phyloP scores from a whole-genome alignment of 2,329 filamentous ascomycete species.

The Immersiporthe knoxdaviesiana region DNA sequence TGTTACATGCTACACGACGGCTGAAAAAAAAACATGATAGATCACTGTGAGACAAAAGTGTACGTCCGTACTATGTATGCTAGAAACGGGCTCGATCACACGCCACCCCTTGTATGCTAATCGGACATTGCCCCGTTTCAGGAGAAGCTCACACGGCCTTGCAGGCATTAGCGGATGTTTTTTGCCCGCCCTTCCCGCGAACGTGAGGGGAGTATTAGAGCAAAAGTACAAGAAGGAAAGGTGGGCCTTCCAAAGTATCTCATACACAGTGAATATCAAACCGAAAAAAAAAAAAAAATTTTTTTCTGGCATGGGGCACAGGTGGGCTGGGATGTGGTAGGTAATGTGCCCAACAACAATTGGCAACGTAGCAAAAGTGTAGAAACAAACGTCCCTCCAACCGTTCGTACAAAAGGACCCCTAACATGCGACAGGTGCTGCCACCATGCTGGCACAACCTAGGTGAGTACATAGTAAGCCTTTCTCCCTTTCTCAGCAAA shows the following conservation, averaged over 20 bases:
- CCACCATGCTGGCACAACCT: neutral
- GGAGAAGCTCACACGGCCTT: neutral
- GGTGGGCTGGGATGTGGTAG: neutral
- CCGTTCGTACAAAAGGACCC: neutral
- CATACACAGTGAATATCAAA: no score
- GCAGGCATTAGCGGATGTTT: neutral
- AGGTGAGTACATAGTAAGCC: constrained; percentile 3
- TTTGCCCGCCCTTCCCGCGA: neutral
- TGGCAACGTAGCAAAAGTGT: neutral
- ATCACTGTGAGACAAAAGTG: neutral
- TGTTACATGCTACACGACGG: neutral
- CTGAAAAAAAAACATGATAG: neutral
- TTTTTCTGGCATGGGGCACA: neutral
- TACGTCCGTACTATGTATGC: no score
- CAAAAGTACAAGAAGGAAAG: neutral
- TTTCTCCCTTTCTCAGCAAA: neutral
- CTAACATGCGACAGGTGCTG: neutral
- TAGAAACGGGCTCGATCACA: neutral
- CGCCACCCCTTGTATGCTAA: neutral
- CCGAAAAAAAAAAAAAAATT: neutral
- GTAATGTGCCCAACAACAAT: neutral
- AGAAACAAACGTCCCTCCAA: neutral
- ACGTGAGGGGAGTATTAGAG: neutral
- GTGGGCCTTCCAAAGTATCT: neutral
- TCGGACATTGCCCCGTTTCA: neutral